phyloP scores from a whole-genome alignment of 2,329 filamentous ascomycete genomes.

The Fusarium temperatum region DNA sequence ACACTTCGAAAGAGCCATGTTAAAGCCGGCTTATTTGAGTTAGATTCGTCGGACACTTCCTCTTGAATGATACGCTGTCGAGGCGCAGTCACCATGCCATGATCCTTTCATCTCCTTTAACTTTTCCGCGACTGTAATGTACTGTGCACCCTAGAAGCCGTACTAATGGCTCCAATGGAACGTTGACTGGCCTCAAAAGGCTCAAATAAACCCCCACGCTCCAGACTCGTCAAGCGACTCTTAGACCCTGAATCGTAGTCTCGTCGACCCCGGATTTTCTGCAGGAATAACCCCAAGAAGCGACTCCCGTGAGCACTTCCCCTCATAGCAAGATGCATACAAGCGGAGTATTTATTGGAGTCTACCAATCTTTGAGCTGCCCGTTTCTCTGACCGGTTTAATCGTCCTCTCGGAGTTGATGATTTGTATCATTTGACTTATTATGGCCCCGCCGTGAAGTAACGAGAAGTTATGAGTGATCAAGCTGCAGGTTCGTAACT shows the following conservation, averaged over 20 bases:
- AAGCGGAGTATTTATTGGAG: constrained; percentile 20
- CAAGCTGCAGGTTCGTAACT: neutral
- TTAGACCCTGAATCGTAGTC: constrained; percentile 20
- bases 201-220: constrained; percentile 28
- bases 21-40: neutral
- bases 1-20: neutral
- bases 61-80: constrained; percentile 19
- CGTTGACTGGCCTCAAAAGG: constrained; percentile 13
- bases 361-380: constrained; percentile 32
- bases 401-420: constrained; percentile 12
- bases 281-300: constrained; percentile 17
- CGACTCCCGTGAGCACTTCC: constrained; percentile 27
- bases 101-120: neutral
- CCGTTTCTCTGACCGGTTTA: constrained; percentile 25
- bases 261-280: constrained; percentile 37
- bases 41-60: neutral
- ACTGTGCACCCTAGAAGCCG: neutral
- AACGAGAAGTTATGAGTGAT: neutral
- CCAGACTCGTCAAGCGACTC: constrained; percentile 15
- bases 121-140: constrained; percentile 5
- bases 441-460: constrained; percentile 9
- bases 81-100: constrained; percentile 21
- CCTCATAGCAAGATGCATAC: constrained; percentile 27
- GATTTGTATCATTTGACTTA: constrained; percentile 26
- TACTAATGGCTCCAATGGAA: neutral